Evolutionary conservation across 1,284 basidiomycete species (phyloP), one percentile per base, ranked within the genome.

Genomic region (Trichosporon sp.): DNA sequence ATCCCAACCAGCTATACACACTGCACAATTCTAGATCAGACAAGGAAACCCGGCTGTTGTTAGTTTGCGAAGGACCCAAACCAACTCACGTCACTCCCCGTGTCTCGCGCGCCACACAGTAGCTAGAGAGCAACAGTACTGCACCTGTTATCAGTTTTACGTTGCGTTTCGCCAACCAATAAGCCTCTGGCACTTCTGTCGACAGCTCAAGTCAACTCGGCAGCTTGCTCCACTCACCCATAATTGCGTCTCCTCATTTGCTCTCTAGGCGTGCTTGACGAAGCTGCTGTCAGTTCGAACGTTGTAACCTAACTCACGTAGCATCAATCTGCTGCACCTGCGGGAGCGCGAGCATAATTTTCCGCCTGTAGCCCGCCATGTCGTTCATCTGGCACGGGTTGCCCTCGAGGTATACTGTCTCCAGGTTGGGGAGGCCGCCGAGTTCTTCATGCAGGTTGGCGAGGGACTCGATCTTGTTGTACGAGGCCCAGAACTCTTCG

Each of bases 241-340:
- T 7, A 19, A 5, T 19, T 54, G 19, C 26, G 26, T 54, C 51
- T 10, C 6, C 51, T 26, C 3, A 21, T 7, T 7, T n/a, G 16
- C 16, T 16, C 16, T 12, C 40, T 40, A 40, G 38, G 38, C 38
- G 38, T 63, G 63, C 68, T 69, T 69, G 63, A 69, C 68, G 19
- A 69, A 69, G 14, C 68, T 69, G 68, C 61, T 51, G 68, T 69
- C 68, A 69, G 67, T 63, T 63, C 5, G 32, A 0, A 10, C 7
- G 2, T 8, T 21, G 11, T 26, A 16, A 14, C 4, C 5, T 5
- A 32, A 88, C 92, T 78, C 78, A 96, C 90, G 93, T 96, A 37
- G 96, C 96, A 84, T 99, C 96, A 70, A 99, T 91, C 85, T 99
- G 97, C 78, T 89, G 89, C 70, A 98, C 84, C 79, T 97, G 93